phyloP scores from a whole-genome alignment of 2,329 filamentous ascomycete species.

The Domatiomyces catenatus region DNA sequence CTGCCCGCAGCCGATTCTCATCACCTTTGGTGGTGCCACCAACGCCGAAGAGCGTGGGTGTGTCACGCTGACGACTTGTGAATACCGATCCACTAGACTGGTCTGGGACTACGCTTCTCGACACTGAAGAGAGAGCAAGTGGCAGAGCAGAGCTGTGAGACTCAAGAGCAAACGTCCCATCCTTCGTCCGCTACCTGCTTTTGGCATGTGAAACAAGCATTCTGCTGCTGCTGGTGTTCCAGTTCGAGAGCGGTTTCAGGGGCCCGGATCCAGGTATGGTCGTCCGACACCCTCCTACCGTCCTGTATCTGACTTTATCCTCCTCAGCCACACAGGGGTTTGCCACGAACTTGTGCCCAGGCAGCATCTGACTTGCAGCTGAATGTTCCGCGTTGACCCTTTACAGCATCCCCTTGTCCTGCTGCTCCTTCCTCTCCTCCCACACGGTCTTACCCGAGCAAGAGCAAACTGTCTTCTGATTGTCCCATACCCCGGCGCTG shows the following conservation, averaged over 20 bases:
- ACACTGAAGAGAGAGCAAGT: background rate
- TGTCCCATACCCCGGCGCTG: conserved; percentile 97
- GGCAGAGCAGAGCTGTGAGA: background rate
- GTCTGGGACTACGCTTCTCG: background rate
- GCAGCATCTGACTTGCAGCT: background rate
- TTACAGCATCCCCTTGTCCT: conserved; percentile 78
- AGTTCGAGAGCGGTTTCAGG: background rate
- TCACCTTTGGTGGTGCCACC: background rate
- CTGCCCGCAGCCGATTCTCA: background rate
- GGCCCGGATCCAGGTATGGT: background rate
- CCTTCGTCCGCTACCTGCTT: background rate
- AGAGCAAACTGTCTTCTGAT: conserved; percentile 95
- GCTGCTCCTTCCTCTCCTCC: conserved; percentile 88
- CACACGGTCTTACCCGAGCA: conserved; percentile 96
- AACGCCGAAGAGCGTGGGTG: background rate
- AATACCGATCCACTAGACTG: background rate
- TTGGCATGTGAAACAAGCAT: background rate
- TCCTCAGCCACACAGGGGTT: background rate
- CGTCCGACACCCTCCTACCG: background rate
- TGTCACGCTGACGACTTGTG: background rate
- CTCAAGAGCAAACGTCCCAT: background rate
- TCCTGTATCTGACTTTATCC: background rate
- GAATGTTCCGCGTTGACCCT: background rate
- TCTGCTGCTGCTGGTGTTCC: background rate
- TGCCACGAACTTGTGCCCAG: background rate